Evolutionary conservation across 2,329 filamentous ascomycete species (phyloP).

Genomic region (Cladosporium oxysporum): DNA sequence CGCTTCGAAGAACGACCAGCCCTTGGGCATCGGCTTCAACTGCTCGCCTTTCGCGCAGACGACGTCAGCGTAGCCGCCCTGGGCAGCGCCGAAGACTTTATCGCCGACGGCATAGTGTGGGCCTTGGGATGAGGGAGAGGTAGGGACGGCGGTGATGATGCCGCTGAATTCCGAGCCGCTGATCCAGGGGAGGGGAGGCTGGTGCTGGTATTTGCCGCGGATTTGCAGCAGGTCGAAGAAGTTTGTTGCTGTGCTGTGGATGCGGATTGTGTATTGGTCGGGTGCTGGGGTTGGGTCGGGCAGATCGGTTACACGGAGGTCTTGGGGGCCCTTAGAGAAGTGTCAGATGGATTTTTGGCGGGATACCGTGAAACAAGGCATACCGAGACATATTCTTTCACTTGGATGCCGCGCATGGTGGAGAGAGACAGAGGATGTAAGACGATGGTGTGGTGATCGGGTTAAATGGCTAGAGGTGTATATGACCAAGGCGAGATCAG

Average conservation of each 20-base stretch:
- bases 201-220: slow-evolving; percentile 91
- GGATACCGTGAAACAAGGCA: slow-evolving; percentile 12
- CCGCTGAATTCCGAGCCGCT: slow-evolving; percentile 87
- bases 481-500: neutral
- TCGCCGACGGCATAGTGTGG: slow-evolving; percentile 74
- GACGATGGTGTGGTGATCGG: neutral
- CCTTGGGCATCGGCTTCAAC: slow-evolving; percentile 72
- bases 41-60: slow-evolving; percentile 66
- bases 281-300: slow-evolving; percentile 71
- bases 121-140: slow-evolving; percentile 35
- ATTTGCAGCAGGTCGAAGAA: slow-evolving; percentile 98
- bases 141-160: slow-evolving; percentile 67
- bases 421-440: neutral
- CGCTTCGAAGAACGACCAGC: slow-evolving; percentile 82
- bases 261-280: slow-evolving; percentile 80
- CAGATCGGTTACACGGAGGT: slow-evolving; percentile 73
- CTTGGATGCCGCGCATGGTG: slow-evolving; percentile 67
- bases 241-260: slow-evolving; percentile 86
- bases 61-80: slow-evolving; percentile 83
- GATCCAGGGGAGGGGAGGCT: slow-evolving; percentile 85
- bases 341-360: neutral
- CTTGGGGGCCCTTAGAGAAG: slow-evolving; percentile 66
- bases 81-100: slow-evolving; percentile 80
- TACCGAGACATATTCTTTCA: slow-evolving; percentile 32
- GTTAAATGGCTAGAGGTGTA: neutral